Conservation (phyloP, 2,329 filamentous ascomycete species). For the Macroventuria anomochaeta region DNA sequence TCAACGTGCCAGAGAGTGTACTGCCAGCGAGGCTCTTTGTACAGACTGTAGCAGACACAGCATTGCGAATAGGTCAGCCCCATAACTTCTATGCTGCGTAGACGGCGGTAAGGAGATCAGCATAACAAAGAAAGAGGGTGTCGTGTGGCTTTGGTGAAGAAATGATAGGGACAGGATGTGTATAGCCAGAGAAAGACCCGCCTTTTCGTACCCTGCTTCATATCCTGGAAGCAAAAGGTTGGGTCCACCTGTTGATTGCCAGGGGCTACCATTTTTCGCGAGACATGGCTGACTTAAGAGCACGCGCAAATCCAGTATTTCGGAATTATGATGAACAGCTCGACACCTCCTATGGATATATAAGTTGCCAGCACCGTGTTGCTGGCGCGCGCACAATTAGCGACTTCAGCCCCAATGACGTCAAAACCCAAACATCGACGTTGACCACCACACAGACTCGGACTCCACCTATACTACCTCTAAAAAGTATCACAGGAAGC, state of each 20-base stretch:
- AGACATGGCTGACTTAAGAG: not conserved
- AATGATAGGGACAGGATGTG: too few relatives aligned
- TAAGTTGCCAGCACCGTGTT: not conserved
- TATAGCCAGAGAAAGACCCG: too few relatives aligned
- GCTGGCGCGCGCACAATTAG: not conserved
- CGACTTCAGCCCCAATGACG: not conserved
- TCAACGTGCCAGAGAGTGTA: too few relatives aligned
- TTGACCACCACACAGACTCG: too few relatives aligned
- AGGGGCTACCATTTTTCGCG: not conserved
- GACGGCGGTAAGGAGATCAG: too few relatives aligned
- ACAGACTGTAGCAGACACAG: too few relatives aligned
- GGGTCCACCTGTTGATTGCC: not conserved
- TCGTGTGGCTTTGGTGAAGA: too few relatives aligned
- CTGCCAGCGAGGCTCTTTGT: too few relatives aligned
- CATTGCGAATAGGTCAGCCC: too few relatives aligned
- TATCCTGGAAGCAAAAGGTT: not conserved
- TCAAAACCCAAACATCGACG: not conserved
- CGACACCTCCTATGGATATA: not conserved
- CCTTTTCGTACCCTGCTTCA: not conserved
- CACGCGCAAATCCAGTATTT: not conserved
- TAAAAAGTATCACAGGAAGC: not conserved
- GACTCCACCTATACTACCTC: not conserved
- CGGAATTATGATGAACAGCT: not conserved
- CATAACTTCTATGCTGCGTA: too few relatives aligned
- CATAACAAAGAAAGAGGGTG: too few relatives aligned